Evolutionary conservation across 257 asterid genomes (phyloP).

Genomic region (Scutellaria galericulata): DNA sequence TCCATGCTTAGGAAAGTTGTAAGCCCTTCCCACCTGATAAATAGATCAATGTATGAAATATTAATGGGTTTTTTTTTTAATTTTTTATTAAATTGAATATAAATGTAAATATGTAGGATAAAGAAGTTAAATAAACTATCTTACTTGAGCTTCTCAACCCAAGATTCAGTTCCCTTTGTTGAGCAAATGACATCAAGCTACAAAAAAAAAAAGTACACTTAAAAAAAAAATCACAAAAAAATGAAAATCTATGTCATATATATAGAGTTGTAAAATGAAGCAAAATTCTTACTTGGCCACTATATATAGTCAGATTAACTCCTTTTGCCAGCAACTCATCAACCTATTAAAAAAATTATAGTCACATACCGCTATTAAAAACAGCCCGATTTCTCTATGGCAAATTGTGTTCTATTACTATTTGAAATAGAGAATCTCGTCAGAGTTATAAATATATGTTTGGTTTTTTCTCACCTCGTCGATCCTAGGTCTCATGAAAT

Average conservation of each 20-base stretch:
- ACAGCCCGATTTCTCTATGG: too few relatives aligned
- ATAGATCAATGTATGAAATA: background rate
- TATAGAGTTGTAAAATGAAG: background rate
- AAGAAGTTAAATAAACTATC: background rate
- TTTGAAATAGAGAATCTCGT: too few relatives aligned
- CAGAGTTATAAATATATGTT: too few relatives aligned
- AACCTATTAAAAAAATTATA: slow-evolving; percentile 49
- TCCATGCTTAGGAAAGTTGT: slow-evolving; percentile 57
- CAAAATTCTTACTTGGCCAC: slow-evolving; percentile 77
- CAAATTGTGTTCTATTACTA: background rate
- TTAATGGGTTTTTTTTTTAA: too few relatives aligned
- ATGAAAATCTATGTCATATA: background rate
- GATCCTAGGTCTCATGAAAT: slow-evolving; percentile 91
- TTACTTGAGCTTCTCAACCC: slow-evolving; percentile 93
- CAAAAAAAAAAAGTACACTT: background rate
- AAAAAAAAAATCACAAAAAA: background rate
- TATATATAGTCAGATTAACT: slow-evolving; percentile 78
- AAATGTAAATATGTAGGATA: too few relatives aligned
- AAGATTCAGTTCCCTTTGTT: slow-evolving; percentile 88
- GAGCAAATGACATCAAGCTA: slow-evolving; percentile 77
- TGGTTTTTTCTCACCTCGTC: slow-evolving; percentile 55
- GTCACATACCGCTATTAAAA: too few relatives aligned
- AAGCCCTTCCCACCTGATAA: slow-evolving; percentile 83
- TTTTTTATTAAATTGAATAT: too few relatives aligned
- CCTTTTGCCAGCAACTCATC: slow-evolving; percentile 83